Evolutionary conservation across 768 basidiomycete genomes (phyloP), one percentile per base, ranked within the genome.

Genomic region (Udeniomyces megalosporus): DNA sequence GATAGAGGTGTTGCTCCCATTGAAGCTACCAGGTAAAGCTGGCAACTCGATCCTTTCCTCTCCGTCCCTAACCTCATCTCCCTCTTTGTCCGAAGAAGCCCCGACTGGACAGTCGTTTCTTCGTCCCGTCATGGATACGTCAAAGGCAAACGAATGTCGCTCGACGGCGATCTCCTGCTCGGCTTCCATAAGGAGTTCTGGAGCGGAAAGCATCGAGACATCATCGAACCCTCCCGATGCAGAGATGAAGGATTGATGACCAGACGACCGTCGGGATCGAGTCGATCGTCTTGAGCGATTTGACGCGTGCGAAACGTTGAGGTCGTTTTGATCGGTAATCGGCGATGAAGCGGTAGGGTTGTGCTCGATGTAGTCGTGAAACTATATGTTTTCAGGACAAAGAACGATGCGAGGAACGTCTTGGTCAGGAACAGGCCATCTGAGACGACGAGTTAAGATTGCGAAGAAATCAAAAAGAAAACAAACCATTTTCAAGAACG

Each of bases 161-260:
- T 63, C 62, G 14, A 45, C 42, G 1, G 62, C 62, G n/a, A 63
- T 63, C 50, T 58, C 56, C 42, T 63, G 62, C 51, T 63, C 62
- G 29, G 62, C 62, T 44, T 63, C 56, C 56, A 63, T 58, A 24
- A 63, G 62, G 11, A 63, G 48, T 15, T 63, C 62, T 0, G 62
- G 45, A 17, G 55, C 62, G n/a, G 62, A 63, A 28, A 58, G 38
- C 55, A 58, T 63, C 0, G 62, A 63, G 29, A 63, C 49, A 22
- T 63, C 57, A 32, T 14, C 62, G 17, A 50, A n/a, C n/a, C n/a
- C n/a, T n/a, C n/a, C 17, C 38, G 38, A 17, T 42, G 38, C 8
- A 42, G 38, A 42, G 38, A 17, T 8, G 38, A 42, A 17, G 17
- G 38, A 8, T 8, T 42, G 24, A 28, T 24, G 20, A 12, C 17